A percentile compares a stretch with the other conserved stretches of the same genome.
These are phyloP conservation scores for Leishmania tropica DNA, from an alignment of 208 protist genomes.

Conservation along the genomic window DNA sequence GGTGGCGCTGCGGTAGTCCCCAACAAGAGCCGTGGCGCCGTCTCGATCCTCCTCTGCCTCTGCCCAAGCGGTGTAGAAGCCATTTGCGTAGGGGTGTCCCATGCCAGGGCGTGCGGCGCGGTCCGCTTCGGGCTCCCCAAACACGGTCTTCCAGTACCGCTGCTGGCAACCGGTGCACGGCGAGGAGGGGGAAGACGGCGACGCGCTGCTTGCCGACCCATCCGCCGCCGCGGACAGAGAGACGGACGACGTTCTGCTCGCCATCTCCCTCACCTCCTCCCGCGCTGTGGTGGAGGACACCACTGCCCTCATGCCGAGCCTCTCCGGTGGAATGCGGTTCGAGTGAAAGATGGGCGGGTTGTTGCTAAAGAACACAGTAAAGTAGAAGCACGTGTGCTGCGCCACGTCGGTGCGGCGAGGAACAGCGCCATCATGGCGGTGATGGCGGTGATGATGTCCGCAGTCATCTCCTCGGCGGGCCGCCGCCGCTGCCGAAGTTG, in stretches of 20 bases:
- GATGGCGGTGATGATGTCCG: background rate
- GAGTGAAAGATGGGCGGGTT: slow-evolving; percentile 78
- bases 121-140: slow-evolving; percentile 1
- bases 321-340: slow-evolving; percentile 48
- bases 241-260: background rate
- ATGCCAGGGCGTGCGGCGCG: background rate
- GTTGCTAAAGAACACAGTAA: slow-evolving; percentile 79
- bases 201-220: background rate
- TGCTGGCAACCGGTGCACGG: slow-evolving; percentile 18
- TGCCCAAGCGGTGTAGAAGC: background rate
- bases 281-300: background rate
- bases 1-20: slow-evolving; percentile 43
- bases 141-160: slow-evolving; percentile 17
- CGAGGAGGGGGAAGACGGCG: background rate
- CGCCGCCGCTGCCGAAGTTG: background rate
- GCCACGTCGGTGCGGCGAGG: background rate
- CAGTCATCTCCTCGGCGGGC: background rate
- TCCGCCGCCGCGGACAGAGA: background rate
- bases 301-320: slow-evolving; percentile 6
- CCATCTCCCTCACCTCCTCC: background rate
- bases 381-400: slow-evolving; percentile 59
- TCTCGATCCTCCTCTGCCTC: background rate
- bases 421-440: background rate
- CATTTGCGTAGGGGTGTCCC: background rate
- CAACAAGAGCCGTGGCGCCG: slow-evolving; percentile 10